phyloP scores from a whole-genome alignment of 2,329 filamentous ascomycete genomes.

The Xylariaceae sp. region DNA sequence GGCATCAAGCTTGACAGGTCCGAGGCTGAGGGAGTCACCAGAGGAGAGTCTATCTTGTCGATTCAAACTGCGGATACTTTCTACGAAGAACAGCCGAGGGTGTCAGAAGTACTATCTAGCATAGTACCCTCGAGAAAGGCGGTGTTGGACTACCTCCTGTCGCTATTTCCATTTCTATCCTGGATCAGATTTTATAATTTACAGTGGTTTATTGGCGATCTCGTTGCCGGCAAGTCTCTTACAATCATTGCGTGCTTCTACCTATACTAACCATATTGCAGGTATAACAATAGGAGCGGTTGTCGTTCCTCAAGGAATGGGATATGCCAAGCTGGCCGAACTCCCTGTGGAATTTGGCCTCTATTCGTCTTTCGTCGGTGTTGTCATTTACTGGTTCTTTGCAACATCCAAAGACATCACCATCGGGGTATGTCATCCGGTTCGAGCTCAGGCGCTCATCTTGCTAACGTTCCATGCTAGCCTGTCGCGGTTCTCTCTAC shows the following conservation, averaged over 20 bases:
- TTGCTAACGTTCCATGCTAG: constrained; percentile 38
- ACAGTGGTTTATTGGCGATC: constrained; percentile 83
- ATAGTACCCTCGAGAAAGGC: constrained; percentile 57
- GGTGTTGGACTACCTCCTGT: constrained; percentile 57
- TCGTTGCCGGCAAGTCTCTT: constrained; percentile 68
- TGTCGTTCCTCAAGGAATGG: constrained; percentile 96
- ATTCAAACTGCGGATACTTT: constrained; percentile 70
- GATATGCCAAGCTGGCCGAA: constrained; percentile 79
- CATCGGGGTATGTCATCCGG: constrained; percentile 65
- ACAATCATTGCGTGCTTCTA: constrained; percentile 23
- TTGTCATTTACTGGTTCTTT: constrained; percentile 94
- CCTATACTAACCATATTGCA: constrained; percentile 22
- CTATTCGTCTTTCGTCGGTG: constrained; percentile 95
- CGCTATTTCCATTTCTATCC: constrained; percentile 79
- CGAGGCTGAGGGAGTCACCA: constrained; percentile 63
- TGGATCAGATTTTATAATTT: constrained; percentile 89
- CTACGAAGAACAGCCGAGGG: constrained; percentile 75
- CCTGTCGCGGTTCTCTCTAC: constrained; percentile 95
- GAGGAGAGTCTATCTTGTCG: constrained; percentile 77
- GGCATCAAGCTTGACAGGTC: constrained; percentile 76
- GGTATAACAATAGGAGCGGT: constrained; percentile 56
- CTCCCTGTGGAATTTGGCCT: constrained; percentile 80
- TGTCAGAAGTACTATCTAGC: constrained; percentile 65
- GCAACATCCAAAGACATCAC: constrained; percentile 98
- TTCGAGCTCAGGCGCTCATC: constrained; percentile 1